phyloP scores from a whole-genome alignment of 495 filamentous ascomycete genomes.

The Glonium stellatum region DNA sequence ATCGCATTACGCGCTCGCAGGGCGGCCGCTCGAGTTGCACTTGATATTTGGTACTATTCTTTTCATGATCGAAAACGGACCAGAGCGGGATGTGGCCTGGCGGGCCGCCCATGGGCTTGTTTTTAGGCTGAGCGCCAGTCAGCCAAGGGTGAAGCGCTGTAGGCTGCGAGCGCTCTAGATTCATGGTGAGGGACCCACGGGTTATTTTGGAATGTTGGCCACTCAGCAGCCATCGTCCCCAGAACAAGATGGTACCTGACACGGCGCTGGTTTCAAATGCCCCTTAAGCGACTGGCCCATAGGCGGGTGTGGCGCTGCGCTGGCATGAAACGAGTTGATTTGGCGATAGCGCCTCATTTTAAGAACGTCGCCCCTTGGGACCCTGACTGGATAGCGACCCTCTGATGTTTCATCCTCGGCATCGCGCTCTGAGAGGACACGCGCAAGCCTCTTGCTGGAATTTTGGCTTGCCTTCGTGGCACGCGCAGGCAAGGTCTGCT shows the following conservation, averaged over 20 bases:
- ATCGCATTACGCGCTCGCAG: not conserved
- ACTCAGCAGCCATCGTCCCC: not conserved
- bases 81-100: not conserved
- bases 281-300: not conserved
- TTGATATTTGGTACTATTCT: not conserved
- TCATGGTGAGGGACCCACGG: not conserved
- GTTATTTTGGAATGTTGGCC: not conserved
- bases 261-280: not conserved
- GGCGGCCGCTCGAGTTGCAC: not conserved
- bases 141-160: not conserved
- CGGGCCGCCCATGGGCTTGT: not conserved
- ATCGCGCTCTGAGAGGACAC: conserved; percentile 10
- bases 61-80: not conserved
- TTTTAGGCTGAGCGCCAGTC: not conserved
- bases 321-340: not conserved
- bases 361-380: conserved; percentile 1
- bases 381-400: conserved; percentile 17
- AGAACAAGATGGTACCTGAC: not conserved
- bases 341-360: not conserved
- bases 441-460: conserved; percentile 17
- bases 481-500: conserved; percentile 7
- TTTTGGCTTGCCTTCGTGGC: conserved; percentile 1
- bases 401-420: conserved; percentile 27
- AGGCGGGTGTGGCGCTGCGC: conserved; percentile 1
- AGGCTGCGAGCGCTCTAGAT: not conserved